phyloP scores from a whole-genome alignment of 208 protist genomes.

The Trypanosoma theileri region DNA sequence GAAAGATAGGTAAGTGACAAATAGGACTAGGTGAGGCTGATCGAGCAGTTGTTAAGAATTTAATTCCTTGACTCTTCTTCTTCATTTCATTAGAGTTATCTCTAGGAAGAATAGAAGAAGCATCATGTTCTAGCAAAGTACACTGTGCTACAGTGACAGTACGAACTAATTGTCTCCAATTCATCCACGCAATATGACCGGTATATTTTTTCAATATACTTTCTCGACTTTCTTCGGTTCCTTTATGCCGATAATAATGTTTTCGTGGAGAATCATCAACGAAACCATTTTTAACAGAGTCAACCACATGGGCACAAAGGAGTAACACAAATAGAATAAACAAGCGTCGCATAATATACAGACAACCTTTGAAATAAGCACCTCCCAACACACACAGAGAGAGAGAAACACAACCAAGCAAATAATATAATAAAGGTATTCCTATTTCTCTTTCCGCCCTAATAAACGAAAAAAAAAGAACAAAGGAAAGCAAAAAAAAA shows the following conservation, averaged over 20 bases:
- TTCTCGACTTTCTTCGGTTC: background rate
- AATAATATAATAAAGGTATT: slow-evolving; percentile 3
- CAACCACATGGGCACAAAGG: background rate
- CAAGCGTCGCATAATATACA: background rate
- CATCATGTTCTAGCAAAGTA: slow-evolving; percentile 9
- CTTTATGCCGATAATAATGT: background rate
- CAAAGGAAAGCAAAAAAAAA: no score
- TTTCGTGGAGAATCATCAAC: background rate
- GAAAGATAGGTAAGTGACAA: slow-evolving; percentile 26
- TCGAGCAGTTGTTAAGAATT: slow-evolving; percentile 7
- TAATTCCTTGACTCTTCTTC: background rate
- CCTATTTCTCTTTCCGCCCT: no score
- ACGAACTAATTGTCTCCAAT: slow-evolving; percentile 20
- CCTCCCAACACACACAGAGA: no score
- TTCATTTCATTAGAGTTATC: background rate
- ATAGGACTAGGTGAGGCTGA: slow-evolving; percentile 10
- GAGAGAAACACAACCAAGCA: no score
- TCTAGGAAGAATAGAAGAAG: background rate
- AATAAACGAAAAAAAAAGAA: no score
- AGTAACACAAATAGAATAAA: background rate
- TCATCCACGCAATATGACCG: slow-evolving; percentile 21
- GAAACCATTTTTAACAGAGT: background rate
- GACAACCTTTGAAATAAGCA: no score
- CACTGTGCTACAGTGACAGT: slow-evolving; percentile 12
- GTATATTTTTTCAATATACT: slow-evolving; percentile 5